Conservation (phyloP, 2,329 filamentous ascomycete genomes). For the Lachnellula occidentalis region DNA sequence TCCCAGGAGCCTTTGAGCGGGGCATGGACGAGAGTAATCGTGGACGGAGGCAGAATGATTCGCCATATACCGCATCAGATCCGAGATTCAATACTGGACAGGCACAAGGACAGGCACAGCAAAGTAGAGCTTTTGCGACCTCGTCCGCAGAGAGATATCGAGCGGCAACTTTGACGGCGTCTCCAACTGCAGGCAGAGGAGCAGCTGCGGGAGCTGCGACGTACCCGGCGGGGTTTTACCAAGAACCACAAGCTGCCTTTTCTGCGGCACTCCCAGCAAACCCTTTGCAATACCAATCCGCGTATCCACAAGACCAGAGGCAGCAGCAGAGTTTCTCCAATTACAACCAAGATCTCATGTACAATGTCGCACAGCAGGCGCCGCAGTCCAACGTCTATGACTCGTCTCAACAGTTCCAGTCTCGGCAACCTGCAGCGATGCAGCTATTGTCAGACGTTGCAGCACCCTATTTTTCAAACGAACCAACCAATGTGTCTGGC, state of each 20-base stretch:
- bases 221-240: slow-evolving; percentile 56
- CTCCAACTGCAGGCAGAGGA: slow-evolving; percentile 32
- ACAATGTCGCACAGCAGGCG: slow-evolving; percentile 64
- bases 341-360: slow-evolving; percentile 69
- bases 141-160: slow-evolving; percentile 39
- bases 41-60: slow-evolving; percentile 70
- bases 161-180: slow-evolving; percentile 44
- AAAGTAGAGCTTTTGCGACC: slow-evolving; percentile 21
- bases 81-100: slow-evolving; percentile 41
- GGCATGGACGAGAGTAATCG: slow-evolving; percentile 77
- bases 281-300: slow-evolving; percentile 33
- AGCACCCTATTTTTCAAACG: slow-evolving; percentile 70
- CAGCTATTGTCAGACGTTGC: slow-evolving; percentile 70
- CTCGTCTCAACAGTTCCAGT: slow-evolving; percentile 63
- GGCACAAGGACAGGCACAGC: slow-evolving; percentile 22
- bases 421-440: slow-evolving; percentile 70
- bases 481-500: slow-evolving; percentile 56
- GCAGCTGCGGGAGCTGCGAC: slow-evolving; percentile 49
- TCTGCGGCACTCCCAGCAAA: slow-evolving; percentile 32
- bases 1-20: slow-evolving; percentile 45
- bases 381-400: slow-evolving; percentile 67
- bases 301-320: slow-evolving; percentile 47
- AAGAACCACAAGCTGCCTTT: slow-evolving; percentile 47
- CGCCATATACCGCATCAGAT: slow-evolving; percentile 56
- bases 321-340: slow-evolving; percentile 47